Percentiles rank a stretch among this genome's conserved stretches.
Evolutionary conservation across 2,329 filamentous ascomycete genomes (phyloP).

Genomic region (Aspergillus unguis): DNA sequence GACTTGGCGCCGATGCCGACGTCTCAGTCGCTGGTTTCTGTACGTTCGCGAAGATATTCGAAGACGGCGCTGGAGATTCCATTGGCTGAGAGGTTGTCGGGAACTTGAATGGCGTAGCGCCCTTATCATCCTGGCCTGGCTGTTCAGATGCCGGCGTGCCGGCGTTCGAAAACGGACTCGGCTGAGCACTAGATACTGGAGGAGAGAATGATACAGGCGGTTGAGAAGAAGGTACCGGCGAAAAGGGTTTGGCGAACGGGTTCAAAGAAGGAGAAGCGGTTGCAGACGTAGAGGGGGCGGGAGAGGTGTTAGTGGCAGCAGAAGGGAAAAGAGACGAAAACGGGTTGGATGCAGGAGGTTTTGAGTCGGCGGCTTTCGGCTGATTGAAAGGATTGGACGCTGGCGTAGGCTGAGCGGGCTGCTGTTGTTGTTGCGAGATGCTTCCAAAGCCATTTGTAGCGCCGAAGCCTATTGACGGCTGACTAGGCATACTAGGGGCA

Average conservation of each 20-base stretch:
- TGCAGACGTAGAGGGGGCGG: neutral
- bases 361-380: slow-evolving; percentile 1
- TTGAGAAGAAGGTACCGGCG: slow-evolving; percentile 5
- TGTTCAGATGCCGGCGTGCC: neutral
- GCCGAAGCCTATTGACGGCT: slow-evolving; percentile 15
- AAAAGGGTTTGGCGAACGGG: slow-evolving; percentile 12
- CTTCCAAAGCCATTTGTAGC: slow-evolving; percentile 21
- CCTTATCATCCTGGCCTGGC: neutral
- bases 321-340: slow-evolving; percentile 7
- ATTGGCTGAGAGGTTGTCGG: neutral
- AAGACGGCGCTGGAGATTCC: neutral
- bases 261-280: slow-evolving; percentile 8
- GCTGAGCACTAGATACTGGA: no score
- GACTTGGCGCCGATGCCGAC: neutral
- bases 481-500: slow-evolving; percentile 6
- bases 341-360: slow-evolving; percentile 12
- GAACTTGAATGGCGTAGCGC: slow-evolving; percentile 6
- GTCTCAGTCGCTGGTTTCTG: no score
- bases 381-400: slow-evolving; percentile 1
- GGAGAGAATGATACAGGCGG: neutral
- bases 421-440: slow-evolving; percentile 14
- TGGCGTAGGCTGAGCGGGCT: no score
- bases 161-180: neutral
- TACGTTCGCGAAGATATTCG: slow-evolving; percentile 2
- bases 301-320: neutral